Evolutionary conservation across 2,329 filamentous ascomycete genomes (phyloP), one percentile per base, ranked within the genome.

Genomic region (Pseudogymnoascus sp.): DNA sequence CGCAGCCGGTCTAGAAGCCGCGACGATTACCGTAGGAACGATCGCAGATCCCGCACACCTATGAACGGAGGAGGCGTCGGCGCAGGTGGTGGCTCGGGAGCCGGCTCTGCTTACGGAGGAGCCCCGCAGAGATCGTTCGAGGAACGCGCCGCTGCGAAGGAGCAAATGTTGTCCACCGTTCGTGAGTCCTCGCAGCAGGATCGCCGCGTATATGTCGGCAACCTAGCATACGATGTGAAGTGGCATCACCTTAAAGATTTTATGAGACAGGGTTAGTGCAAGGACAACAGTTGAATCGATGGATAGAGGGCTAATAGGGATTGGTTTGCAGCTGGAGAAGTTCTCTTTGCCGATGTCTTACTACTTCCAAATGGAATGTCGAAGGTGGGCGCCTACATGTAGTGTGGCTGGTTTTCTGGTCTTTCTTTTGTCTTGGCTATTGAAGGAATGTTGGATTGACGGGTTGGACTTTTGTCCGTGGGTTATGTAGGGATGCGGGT

Each of bases 351-450:
- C 82, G 94, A 99, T 85, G 94, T 99, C 75, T 87, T 99, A 80
- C 84, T 96, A 79, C 92, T 99, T 88, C 94, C 94, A 75, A 99
- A 99, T 85, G 94, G 94, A 92, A 99, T 99, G 94, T 97, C 93
- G 90, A 99, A 99, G 93, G 93, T 97, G 92, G 91, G 90, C 92
- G 87, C 87, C 84, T 89, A 89, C 82, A 86, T 81, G 83, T 92
- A 88, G 89, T 87, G 85, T 87, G 88, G 88, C 86, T 90, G 90
- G 89, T 85, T 86, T 79, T 87, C 75, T 79, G 80, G 79, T 80
- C 80, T 86, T 83, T 83, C 76, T 78, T 79, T 80, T 77, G 77
- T 80, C 78, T 76, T 79, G 74, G 73, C 74, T 74, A 73, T 88
- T 90, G 86, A 86, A 88, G 91, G 90, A 94, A 84, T 84, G 87